Base-by-base conservation (phyloP, 306 rosid genomes). In the Ochetophila trinervis region DNA sequence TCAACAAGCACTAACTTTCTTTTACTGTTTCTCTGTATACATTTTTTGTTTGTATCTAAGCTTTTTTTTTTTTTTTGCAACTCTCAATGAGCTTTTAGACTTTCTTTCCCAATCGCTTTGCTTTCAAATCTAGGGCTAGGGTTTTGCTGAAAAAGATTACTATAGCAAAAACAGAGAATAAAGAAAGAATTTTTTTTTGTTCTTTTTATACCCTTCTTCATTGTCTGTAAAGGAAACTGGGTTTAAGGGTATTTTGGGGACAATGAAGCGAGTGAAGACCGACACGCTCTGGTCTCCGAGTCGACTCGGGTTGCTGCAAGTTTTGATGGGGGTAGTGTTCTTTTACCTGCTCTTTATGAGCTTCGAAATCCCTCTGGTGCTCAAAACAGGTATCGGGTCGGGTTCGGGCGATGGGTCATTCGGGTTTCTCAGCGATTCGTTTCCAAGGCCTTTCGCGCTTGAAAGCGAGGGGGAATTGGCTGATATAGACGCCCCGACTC, bases 321-420 rank as follows among this genome's bases (percentile, higher is more conserved):
- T 90, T 63, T 60, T 93, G 53, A 81, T 86, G 85, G 81, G 65
- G 47, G 60, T 81, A 15, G 69, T 83, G 76, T 73, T 89, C 57
- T 20, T 85, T 14, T 93, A 78, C 79, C 47, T 90, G 60, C 87
- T 93, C 19, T 75, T 86, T 78, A 83, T 88, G 79, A 83, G 79
- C 78, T 87, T 93, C 68, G 99, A 93, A 76, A 87, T 91, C 63
- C 96, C 95, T 18, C 78, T 81, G 5, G 87, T 83, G 11, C 79
- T 83, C 67, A 74, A 76, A 65, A 65, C 76, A 24, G 83, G 87
- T 24, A 67, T 71, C 20, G 77, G 68, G 44, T 81, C 89, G 47
- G 71, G 62, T 40, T 30, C 76, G 19, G 69, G 71, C 6, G 93
- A 89, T 58, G 66, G 60, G 10, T 40, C 86, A 15, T 69, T 77